A percentile compares a stretch with the other conserved stretches of the same genome.
phyloP scores from a whole-genome alignment of 805 yeast genomes.

The Priceomyces fermenticarens region DNA sequence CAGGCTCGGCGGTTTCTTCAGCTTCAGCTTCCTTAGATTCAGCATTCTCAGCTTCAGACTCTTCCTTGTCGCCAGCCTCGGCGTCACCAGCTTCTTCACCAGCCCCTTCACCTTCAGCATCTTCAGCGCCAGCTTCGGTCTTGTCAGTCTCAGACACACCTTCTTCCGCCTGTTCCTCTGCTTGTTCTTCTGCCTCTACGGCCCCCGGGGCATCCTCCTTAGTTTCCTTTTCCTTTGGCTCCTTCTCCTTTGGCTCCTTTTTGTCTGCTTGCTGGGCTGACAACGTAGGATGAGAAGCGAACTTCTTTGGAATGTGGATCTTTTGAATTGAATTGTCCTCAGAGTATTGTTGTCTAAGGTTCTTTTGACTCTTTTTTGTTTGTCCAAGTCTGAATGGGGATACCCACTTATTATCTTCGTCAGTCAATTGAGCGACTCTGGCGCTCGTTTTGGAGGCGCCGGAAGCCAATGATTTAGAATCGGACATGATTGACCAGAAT shows the following conservation, averaged over 20 bases:
- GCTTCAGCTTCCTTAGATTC: constrained; percentile 12
- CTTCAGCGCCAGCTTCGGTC: constrained; percentile 10
- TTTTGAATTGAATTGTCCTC: constrained; percentile 30
- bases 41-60: constrained; percentile 10
- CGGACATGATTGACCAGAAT: constrained; percentile 1
- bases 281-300: constrained; percentile 37
- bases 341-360: constrained; percentile 32
- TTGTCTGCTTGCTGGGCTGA: constrained; percentile 23
- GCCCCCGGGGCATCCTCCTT: constrained; percentile 3
- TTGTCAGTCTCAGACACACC: constrained; percentile 10
- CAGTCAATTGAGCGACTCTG: constrained; percentile 27
- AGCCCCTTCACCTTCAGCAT: constrained; percentile 13
- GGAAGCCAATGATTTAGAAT: constrained; percentile 1
- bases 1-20: constrained; percentile 14
- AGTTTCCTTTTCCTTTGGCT: constrained; percentile 39
- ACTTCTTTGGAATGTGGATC: constrained; percentile 38
- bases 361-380: constrained; percentile 15
- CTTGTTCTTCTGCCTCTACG: constrained; percentile 6
- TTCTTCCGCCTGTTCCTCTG: constrained; percentile 8
- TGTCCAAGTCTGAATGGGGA: constrained; percentile 38
- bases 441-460: constrained; percentile 1
- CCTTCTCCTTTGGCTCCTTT: constrained; percentile 19
- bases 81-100: constrained; percentile 21
- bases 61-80: constrained; percentile 8
- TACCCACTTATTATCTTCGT: constrained; percentile 31